Base-by-base conservation (phyloP, 2,329 filamentous ascomycete genomes). In the Penicillium sp. region DNA sequence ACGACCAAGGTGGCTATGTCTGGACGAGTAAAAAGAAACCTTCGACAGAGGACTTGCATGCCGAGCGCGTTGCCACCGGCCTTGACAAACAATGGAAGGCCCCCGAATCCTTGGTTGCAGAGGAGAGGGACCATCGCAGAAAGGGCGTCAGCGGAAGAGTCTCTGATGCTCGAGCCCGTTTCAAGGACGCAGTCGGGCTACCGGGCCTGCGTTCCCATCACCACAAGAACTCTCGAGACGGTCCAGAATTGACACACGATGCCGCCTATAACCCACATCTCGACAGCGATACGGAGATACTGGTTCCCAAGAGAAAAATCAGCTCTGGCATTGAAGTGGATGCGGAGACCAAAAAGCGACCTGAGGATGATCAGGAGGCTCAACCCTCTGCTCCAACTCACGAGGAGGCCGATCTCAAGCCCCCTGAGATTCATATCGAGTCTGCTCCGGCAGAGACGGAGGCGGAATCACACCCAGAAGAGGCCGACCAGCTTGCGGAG, bases 61-160 rank as follows among this genome's bases (percentile, higher is more conserved):
- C 58, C 7, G 63, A 65, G 11, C 65, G 66, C 27, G 52, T 57
- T 16, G 49, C 54, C 26, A 58, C 59, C 23, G 60, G 60, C 18
- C 57, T 58, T 4, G 68, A 70, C 34, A 60, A 57, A 23, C 57
- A 58, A 11, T 62, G 53, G 54, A 68, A 59, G 38, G 54, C 55
- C 7, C 45, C 59, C 11, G 70, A 69, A 29, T 51, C 54, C n/a
- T 40, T 56, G 23, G 48, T 41, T 11, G 32, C 44, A 4, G 69
- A 72, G 45, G 70, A 71, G 18, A 69, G 62, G 44, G 70, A 74
- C 29, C 69, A 69, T 6, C 56, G 46, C 67, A 76, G 90, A 66
- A 93, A 87, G 65, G 86, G 84, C 50, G 87, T 93, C 13, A 85
- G 85, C 2, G 87, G 81, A 4, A 85, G 86, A 55, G 85, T 87